Base-by-base conservation (phyloP, 257 asterid species). In the Perilla frutescens region DNA sequence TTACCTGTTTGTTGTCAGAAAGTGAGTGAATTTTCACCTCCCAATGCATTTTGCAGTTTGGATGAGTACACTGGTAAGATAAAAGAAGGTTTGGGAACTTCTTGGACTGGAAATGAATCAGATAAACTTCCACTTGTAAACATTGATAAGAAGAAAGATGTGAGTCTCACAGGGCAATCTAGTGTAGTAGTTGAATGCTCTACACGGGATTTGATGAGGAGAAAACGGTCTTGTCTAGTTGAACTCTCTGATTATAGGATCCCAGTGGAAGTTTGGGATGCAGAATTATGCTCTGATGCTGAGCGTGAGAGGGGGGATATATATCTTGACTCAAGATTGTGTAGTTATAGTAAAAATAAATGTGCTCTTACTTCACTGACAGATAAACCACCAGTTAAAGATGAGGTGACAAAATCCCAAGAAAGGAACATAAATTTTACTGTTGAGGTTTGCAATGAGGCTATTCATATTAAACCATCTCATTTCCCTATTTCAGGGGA, bases 171-270 rank as follows among this genome's bases (percentile, higher is more conserved):
- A 13, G 86, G 77, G 66, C 83, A 77, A 77, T 66, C 81, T 81
- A 77, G 81, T 77, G 67, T 31, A 58, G 67, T 81, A 49, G 78
- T 61, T 75, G 89, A 81, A 78, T 87, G 92, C 88, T 91, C 97
- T 34, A 76, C 88, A 77, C 83, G 96, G 76, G 97, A 93, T 62
- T 77, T 91, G 76, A 94, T 89, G 97, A 88, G 99, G 84, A 89
- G 83, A 81, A 94, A 88, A 72, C 85, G 98, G 45, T 82, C 87
- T 73, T 82, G 81, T 76, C 83, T 81, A 50, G 71, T 71, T 74
- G 93, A 88, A 76, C 75, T 59, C 73, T 73, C 83, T 76, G 91
- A 79, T 44, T 50, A 48, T 69, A 77, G 75, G 58, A 77, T 73
- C 81, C 64, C 60, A 64, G 80, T 63, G 34, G 81, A 71, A 74